Evolutionary conservation across 2,329 filamentous ascomycete genomes (phyloP), one percentile per base, ranked within the genome.

Genomic region (Diaporthe nobilis): DNA sequence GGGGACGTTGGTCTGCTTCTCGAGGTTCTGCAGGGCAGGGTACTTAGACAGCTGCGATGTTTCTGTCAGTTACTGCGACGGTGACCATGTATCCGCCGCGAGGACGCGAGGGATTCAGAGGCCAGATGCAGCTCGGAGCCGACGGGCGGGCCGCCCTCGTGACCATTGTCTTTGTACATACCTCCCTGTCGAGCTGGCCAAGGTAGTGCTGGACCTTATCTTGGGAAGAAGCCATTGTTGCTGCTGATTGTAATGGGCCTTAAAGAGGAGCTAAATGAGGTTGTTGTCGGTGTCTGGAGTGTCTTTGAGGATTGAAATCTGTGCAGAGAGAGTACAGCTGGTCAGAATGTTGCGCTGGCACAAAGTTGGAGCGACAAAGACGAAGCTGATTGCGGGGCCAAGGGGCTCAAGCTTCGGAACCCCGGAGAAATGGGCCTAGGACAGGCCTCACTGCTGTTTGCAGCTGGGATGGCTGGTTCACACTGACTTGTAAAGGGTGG

Each of bases 131-230:
- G 65, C 65, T 70, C 65, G 34, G 65, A 75, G 65, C 72, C 51
- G 73, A 67, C 34, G 47, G 31, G 42, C 65, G 49, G 34, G 31
- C 22, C 31, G 75, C 39, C 55, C 75, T 73, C 63, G 73, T 71
- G 49, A 71, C 31, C 49, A 42, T 10, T 55, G 47, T 55, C 61
- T 65, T 47, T 65, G 60, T 47, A 73, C 91, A 79, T 86, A 96
- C 94, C 92, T 95, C 94, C 83, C 92, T 93, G 87, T 97, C 95
- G 86, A 97, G 92, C 87, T 93, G 90, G 81, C 91, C 90, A 83
- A 97, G 89, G 82, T 95, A 93, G 82, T 93, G 89, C 85, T 95
- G 93, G 79, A 93, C 91, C 85, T 92, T 92, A 82, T 95, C 94
- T 86, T 95, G 94, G 81, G 92, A 89, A 78, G 90, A 89, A 85